A percentile compares a stretch with the other conserved stretches of the same genome.
These are phyloP conservation scores for Fragaria iinumae DNA, from an alignment of 306 rosid genomes.

Conservation along the genomic window DNA sequence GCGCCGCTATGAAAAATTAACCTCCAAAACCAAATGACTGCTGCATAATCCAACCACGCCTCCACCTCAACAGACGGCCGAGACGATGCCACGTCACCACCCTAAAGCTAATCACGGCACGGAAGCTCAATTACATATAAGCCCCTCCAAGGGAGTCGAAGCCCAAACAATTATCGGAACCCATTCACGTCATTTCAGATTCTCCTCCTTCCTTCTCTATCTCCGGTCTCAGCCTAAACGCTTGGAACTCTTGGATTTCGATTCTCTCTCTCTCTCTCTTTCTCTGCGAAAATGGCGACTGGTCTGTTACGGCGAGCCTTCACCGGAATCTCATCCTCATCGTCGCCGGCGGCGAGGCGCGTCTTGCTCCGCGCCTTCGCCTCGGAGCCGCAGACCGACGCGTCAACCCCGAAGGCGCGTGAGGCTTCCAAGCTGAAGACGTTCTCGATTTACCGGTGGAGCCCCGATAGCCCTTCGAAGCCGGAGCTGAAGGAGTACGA, in stretches of 20 bases:
- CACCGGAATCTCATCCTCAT: constrained; percentile 32
- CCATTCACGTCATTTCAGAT: constrained; percentile 32
- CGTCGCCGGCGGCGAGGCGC: constrained; percentile 42
- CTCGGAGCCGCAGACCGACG: constrained; percentile 57
- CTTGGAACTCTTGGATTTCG: too few relatives aligned
- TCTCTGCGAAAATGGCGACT: constrained; percentile 53
- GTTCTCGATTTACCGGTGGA: constrained; percentile 96
- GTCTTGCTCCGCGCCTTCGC: constrained; percentile 52
- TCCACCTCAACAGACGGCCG: background rate
- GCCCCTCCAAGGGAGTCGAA: constrained; percentile 9
- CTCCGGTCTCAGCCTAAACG: background rate
- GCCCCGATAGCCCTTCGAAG: constrained; percentile 65
- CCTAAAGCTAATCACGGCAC: constrained; percentile 19
- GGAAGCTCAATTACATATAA: constrained; percentile 12
- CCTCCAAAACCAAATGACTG: constrained; percentile 6
- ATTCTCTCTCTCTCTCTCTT: background rate
- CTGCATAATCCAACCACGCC: constrained; percentile 29
- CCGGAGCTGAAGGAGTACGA: constrained; percentile 71
- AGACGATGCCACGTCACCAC: constrained; percentile 38
- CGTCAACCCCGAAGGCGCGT: constrained; percentile 38
- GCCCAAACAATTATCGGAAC: background rate
- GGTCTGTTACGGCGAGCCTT: constrained; percentile 47
- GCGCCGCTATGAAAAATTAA: constrained; percentile 1
- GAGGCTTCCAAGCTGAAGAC: constrained; percentile 40
- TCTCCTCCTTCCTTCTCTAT: background rate